phyloP scores from a whole-genome alignment of 1,284 basidiomycete species.

The Pseudozyma sp. region DNA sequence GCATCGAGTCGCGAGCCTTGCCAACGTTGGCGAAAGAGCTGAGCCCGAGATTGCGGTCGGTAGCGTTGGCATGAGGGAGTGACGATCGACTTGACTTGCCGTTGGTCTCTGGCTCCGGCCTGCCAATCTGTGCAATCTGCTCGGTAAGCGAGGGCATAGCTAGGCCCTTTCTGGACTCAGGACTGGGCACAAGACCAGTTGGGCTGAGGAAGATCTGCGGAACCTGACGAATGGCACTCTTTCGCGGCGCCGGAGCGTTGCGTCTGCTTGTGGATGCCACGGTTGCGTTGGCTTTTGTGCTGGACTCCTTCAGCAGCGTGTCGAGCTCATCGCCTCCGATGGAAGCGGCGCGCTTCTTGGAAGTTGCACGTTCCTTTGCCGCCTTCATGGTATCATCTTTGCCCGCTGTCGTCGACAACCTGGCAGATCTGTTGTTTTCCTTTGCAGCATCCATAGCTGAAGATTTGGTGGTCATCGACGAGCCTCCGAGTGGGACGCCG shows the following conservation, averaged over 20 bases:
- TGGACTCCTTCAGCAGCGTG: slow-evolving; percentile 39
- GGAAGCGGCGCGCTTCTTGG: slow-evolving; percentile 46
- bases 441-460: slow-evolving; percentile 28
- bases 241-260: slow-evolving; percentile 54
- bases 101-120: slow-evolving; percentile 9
- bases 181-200: slow-evolving; percentile 56
- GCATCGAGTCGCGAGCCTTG: slow-evolving; percentile 30
- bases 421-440: slow-evolving; percentile 38
- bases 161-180: slow-evolving; percentile 42
- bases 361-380: slow-evolving; percentile 36
- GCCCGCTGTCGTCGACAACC: slow-evolving; percentile 17
- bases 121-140: slow-evolving; percentile 43
- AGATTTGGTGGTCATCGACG: slow-evolving; percentile 42
- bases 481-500: slow-evolving; percentile 42
- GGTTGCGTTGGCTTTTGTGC: slow-evolving; percentile 22
- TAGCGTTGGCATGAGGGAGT: slow-evolving; percentile 16
- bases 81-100: slow-evolving; percentile 26
- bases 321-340: slow-evolving; percentile 46
- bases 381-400: slow-evolving; percentile 43
- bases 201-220: slow-evolving; percentile 62
- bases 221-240: slow-evolving; percentile 58
- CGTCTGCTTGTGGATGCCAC: slow-evolving; percentile 38
- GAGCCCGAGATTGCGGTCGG: slow-evolving; percentile 2
- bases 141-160: slow-evolving; percentile 40
- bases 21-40: slow-evolving; percentile 7